Evolutionary conservation across 176 grass and related monocot genomes (phyloP), one percentile per base, ranked within the genome.

Genomic region (Paspalum vaginatum): DNA sequence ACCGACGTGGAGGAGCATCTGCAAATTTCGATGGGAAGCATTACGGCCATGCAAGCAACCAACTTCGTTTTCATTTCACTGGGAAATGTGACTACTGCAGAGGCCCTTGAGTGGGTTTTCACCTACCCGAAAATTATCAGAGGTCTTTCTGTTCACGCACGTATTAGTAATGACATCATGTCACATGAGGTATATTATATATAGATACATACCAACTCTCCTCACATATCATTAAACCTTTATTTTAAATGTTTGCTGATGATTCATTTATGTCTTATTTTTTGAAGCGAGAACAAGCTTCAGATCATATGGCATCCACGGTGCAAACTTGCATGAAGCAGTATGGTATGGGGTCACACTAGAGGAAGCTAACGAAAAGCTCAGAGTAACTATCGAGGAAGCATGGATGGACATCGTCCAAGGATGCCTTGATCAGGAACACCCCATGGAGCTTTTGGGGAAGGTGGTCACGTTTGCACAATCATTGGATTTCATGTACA

Each of bases 361-460:
- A 1, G 37, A 44, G 24, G 70, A 75, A 9, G 81, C 81, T 0
- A 66, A 62, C 11, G 38, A 0, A 26, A 56, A 66, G 22, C 70
- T 84, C 12, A 67, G 16, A 6, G 41, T 17, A 18, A 8, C 76
- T 51, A 1, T 61, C 0, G 74, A 85, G 65, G 15, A 48, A 18
- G 61, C 74, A 9, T 85, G 74, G 83, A 85, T 68, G 71, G 81
- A 84, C 51, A 76, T 84, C 0, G 42, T 1, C 13, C 38, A 57
- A 7, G 82, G 49, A 37, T 49, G 8, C 6, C 43, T 71, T 10
- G 8, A 66, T 2, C n/a, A 70, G 20, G 62, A 66, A n/a, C 9
- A 70, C 18, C 65, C 54, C 15, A 0, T 16, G 9, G 18, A 9
- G 0, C 44, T 85, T 5, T 7, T 43, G 1, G 45, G 42, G 20